Evolutionary conservation across 1,139 yeast species (phyloP).

Genomic region (Geotrichum restrictum): DNA sequence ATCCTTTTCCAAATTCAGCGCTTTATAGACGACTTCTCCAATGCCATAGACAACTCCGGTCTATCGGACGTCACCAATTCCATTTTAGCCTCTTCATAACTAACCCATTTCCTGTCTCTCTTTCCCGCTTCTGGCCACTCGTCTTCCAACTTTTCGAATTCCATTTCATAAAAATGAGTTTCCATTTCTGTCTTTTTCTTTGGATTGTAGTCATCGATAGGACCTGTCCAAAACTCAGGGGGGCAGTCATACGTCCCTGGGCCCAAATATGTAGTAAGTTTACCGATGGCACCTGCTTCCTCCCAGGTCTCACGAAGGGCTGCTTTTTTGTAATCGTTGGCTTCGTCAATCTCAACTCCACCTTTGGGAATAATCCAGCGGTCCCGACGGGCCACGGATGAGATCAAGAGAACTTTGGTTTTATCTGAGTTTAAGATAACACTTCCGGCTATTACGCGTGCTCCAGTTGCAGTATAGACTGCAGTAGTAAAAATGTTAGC

Average conservation of each 20-base stretch:
- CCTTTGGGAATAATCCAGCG: conserved; percentile 94
- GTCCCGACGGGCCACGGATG: conserved; percentile 61
- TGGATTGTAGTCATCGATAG: conserved; percentile 28
- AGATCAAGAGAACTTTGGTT: conserved; percentile 67
- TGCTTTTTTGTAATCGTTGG: conserved; percentile 44
- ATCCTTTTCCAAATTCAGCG: too few relatives aligned
- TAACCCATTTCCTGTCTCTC: conserved; percentile 72
- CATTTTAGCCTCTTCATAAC: conserved; percentile 57
- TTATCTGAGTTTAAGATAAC: conserved; percentile 59
- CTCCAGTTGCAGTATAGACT: conserved; percentile 56
- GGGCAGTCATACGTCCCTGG: conserved; percentile 54
- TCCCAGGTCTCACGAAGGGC: conserved; percentile 96
- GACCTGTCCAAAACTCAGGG: conserved; percentile 50
- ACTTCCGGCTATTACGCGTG: conserved; percentile 89
- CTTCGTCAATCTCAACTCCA: conserved; percentile 86
- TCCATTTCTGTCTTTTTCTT: conserved; percentile 58
- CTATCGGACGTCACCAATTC: conserved; percentile 24
- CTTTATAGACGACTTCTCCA: conserved; percentile 17
- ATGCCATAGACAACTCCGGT: conserved; percentile 27
- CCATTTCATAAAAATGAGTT: conserved; percentile 79
- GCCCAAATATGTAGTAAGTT: conserved; percentile 53
- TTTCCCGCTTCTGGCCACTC: conserved; percentile 69
- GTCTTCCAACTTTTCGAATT: conserved; percentile 50
- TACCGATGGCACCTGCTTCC: conserved; percentile 86
- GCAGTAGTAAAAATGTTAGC: conserved; percentile 27